Conservation (phyloP, 257 asterid genomes). For the Solanum habrochaites region DNA sequence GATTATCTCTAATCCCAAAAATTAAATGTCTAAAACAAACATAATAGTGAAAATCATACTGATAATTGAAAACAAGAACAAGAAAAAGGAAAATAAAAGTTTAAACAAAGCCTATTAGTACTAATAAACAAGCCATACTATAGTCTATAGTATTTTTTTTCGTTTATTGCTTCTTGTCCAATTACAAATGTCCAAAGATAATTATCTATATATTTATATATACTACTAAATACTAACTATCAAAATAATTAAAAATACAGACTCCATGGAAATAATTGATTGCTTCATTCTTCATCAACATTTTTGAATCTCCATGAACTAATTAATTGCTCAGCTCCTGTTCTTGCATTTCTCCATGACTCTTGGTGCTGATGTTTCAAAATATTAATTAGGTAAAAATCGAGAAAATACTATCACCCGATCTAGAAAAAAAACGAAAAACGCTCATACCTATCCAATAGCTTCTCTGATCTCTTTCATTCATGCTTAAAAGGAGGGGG, state of each 20-base stretch:
- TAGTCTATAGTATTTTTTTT: constrained; percentile 15
- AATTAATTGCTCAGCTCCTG: constrained; percentile 16
- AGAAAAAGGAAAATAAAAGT: background rate
- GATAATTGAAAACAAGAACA: background rate
- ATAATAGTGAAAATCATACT: background rate
- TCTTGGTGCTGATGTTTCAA: constrained; percentile 47
- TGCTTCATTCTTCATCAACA: background rate
- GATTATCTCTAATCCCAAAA: background rate
- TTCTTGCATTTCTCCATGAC: constrained; percentile 84
- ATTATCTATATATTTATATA: background rate
- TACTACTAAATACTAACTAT: background rate
- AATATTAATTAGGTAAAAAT: background rate
- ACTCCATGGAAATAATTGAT: constrained; percentile 13
- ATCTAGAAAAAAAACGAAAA: background rate
- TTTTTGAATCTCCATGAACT: background rate
- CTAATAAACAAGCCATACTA: constrained; percentile 37
- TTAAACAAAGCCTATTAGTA: constrained; percentile 1
- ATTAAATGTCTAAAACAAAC: background rate
- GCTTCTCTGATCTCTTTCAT: constrained; percentile 48
- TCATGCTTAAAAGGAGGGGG: too few species aligned
- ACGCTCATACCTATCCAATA: constrained; percentile 32
- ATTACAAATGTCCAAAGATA: constrained; percentile 31
- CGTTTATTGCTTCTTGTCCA: constrained; percentile 52
- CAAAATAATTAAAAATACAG: constrained; percentile 21
- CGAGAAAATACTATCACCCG: background rate